Evolutionary conservation across 208 protist genomes (phyloP), one percentile per base, ranked within the genome.

Genomic region (Strigomonas galati): DNA sequence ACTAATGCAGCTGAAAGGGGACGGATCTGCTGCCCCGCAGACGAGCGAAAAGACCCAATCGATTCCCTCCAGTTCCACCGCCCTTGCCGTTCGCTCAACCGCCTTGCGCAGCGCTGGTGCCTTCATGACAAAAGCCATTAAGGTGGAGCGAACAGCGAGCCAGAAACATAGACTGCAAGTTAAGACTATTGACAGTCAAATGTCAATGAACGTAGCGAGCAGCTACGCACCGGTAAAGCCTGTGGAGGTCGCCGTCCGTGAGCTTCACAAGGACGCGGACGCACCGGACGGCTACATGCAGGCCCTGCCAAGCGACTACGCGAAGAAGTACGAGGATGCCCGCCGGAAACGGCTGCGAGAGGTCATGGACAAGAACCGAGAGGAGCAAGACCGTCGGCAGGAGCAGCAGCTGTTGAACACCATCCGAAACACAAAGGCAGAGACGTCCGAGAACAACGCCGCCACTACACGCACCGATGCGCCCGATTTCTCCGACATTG

Each of bases 101-200:
- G 80, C 85, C 10, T 73, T 92, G 49, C 82, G 85, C 26, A 79
- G 73, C 7, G 70, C 68, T 19, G 87, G 91, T 1, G 84, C 78
- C 15, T 93, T 96, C 54, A 69, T 74, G 40, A 91, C 91, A 2
- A 91, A 91, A 64, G 66, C 78, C 15, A 68, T 91, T 48, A 72
- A 67, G 0, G 69, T 83, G 0, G 79, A 86, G n/a, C 73, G 91
- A n/a, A 37, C 74, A 0, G 76, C 51, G 10, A 56, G 58, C n/a
- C 73, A 75, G 60, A 81, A 82, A 37, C 85, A 93, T 67, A 60
- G 53, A 19, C 76, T 96, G 64, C 91, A 92, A 67, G 91, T 96
- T n/a, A 92, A 92, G 72, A 96, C 87, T 31, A 69, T 92, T 52
- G 91, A 96, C 65, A 93, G 87, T 56, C 84, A 91, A 60, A 87